phyloP scores from a whole-genome alignment of 1,284 basidiomycete genomes.

The Pterula multifida region DNA sequence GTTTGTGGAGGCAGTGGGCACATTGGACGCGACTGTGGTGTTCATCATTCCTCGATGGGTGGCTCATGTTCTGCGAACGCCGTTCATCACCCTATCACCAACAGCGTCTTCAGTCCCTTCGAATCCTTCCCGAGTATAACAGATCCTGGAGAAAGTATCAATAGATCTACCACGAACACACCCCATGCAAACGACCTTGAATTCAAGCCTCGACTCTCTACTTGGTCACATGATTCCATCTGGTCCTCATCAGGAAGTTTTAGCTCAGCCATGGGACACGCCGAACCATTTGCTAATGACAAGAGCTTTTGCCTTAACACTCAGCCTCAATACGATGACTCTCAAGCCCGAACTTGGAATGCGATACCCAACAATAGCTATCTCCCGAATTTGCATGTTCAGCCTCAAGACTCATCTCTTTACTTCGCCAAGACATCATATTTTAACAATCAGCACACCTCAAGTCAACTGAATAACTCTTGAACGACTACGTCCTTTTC shows the following conservation, averaged over 20 bases:
- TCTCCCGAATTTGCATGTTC: background rate
- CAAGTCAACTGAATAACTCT: background rate
- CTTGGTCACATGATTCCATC: conserved; percentile 1
- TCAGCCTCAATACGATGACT: background rate
- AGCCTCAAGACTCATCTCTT: background rate
- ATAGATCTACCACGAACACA: background rate
- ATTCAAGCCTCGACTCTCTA: background rate
- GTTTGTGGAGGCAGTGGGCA: conserved; percentile 91
- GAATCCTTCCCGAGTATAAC: background rate
- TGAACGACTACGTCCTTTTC: background rate
- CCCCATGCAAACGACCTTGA: background rate
- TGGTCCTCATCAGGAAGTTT: background rate
- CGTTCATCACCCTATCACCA: background rate
- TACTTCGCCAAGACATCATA: background rate
- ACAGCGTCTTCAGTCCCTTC: background rate
- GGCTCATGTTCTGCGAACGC: background rate
- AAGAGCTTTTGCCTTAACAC: background rate
- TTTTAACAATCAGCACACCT: background rate
- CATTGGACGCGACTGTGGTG: conserved; percentile 85
- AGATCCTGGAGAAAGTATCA: background rate
- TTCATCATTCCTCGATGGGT: background rate
- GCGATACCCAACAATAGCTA: conserved; percentile 1
- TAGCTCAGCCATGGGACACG: background rate
- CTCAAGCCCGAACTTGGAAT: background rate
- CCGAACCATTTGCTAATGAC: background rate